phyloP scores from a whole-genome alignment of 2,329 filamentous ascomycete species.

The Keithomyces neogunnii region DNA sequence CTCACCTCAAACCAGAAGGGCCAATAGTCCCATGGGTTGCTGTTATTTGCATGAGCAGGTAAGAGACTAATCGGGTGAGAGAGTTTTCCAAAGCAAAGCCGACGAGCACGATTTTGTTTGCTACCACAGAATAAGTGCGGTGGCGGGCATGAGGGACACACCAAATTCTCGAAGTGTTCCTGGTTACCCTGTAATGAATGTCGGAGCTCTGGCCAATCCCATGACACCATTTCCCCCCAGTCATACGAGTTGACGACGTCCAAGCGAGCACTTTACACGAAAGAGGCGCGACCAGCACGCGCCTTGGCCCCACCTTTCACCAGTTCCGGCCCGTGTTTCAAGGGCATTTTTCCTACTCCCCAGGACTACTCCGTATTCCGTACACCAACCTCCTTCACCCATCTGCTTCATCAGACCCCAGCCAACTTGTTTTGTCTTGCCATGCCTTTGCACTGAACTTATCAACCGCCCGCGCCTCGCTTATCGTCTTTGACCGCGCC shows the following conservation, averaged over 20 bases:
- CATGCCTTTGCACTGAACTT: neutral
- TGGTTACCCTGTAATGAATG: neutral
- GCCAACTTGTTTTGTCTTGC: neutral
- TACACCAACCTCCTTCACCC: neutral
- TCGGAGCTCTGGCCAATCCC: neutral
- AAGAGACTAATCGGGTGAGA: too few relatives aligned
- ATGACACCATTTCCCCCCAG: neutral
- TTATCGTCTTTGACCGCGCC: neutral
- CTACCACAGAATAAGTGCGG: too few relatives aligned
- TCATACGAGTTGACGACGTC: too few relatives aligned
- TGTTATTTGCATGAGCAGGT: too few relatives aligned
- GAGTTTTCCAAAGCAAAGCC: too few relatives aligned
- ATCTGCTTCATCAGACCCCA: neutral
- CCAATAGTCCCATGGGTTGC: too few relatives aligned
- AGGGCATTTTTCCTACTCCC: neutral
- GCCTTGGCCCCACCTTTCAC: neutral
- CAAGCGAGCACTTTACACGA: constrained; percentile 10
- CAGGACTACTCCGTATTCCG: neutral
- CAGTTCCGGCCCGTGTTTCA: neutral
- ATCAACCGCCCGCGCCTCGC: neutral
- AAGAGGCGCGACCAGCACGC: constrained; percentile 10
- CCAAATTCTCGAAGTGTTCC: neutral
- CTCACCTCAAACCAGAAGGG: too few relatives aligned
- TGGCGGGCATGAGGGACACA: too few relatives aligned
- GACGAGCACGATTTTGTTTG: too few relatives aligned